These are phyloP conservation scores for Podaxis sp. DNA, from an alignment of 768 basidiomycete species.

Conservation along the genomic window DNA sequence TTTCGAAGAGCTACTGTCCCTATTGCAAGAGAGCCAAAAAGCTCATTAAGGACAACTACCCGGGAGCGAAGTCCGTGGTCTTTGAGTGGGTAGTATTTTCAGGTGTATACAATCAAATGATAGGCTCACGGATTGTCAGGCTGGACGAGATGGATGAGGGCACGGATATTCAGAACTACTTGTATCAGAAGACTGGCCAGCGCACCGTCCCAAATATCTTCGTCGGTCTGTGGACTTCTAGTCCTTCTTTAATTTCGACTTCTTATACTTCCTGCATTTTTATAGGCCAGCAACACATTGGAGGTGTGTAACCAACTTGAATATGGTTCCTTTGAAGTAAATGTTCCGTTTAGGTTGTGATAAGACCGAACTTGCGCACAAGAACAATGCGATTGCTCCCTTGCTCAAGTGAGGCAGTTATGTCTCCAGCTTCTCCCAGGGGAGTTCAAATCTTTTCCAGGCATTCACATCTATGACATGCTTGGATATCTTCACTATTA, in stretches of 20 bases:
- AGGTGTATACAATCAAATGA: not conserved
- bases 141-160: conserved; percentile 63
- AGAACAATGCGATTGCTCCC: conserved; percentile 27
- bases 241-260: not conserved
- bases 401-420: conserved; percentile 30
- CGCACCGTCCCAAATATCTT: conserved; percentile 78
- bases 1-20: conserved; percentile 61
- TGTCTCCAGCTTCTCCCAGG: not conserved
- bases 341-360: conserved; percentile 36
- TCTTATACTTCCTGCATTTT: not conserved
- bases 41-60: conserved; percentile 41
- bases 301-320: conserved; percentile 35
- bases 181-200: conserved; percentile 62
- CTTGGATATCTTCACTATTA: not conserved
- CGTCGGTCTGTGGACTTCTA: conserved; percentile 51
- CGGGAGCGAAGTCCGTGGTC: conserved; percentile 36
- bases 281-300: conserved; percentile 53
- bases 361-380: conserved; percentile 31
- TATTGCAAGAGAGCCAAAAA: conserved; percentile 51
- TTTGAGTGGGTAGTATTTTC: conserved; percentile 42
- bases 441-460: not conserved
- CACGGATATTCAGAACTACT: conserved; percentile 62
- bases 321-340: not conserved
- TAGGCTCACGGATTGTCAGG: conserved; percentile 31
- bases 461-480: not conserved